phyloP scores from a whole-genome alignment of 2,329 filamentous ascomycete species.

The Raffaelea ambrosiae region DNA sequence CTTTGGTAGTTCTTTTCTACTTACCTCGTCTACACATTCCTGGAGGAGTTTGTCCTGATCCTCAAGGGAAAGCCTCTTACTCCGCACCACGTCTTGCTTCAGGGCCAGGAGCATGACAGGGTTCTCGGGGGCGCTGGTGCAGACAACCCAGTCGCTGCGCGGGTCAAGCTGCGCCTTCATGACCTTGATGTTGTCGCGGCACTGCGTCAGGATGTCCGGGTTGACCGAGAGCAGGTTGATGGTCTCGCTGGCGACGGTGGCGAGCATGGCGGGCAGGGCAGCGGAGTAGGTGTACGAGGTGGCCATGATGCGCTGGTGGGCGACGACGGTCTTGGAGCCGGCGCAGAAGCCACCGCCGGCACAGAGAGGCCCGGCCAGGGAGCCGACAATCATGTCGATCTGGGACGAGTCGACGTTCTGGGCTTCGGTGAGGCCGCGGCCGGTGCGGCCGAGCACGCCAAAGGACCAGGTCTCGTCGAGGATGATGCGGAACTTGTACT shows the following conservation, averaged over 20 bases:
- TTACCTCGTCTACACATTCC: conserved; percentile 93
- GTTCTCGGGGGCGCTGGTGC: conserved; percentile 74
- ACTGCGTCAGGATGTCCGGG: conserved; percentile 68
- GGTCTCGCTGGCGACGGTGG: conserved; percentile 92
- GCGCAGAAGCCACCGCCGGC: conserved; percentile 95
- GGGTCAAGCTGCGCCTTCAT: conserved; percentile 87
- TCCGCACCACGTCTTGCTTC: conserved; percentile 71
- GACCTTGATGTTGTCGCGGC: conserved; percentile 77
- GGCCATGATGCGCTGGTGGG: conserved; percentile 91
- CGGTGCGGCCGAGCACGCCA: conserved; percentile 84
- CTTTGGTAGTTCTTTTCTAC: too few species aligned
- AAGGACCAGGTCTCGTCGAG: conserved; percentile 98
- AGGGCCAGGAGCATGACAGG: conserved; percentile 77
- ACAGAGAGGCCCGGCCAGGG: conserved; percentile 80
- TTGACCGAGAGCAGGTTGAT: conserved; percentile 78
- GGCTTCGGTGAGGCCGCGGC: conserved; percentile 86
- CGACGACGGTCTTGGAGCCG: conserved; percentile 81
- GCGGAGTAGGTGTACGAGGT: conserved; percentile 94
- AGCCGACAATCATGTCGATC: conserved; percentile 96
- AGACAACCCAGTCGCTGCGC: conserved; percentile 84
- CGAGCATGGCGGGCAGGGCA: conserved; percentile 83
- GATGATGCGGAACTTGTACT: conserved; percentile 96
- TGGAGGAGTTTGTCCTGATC: conserved; percentile 82
- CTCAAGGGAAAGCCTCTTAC: conserved; percentile 56
- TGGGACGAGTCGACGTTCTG: conserved; percentile 92